These are phyloP conservation scores for Novymonas esmeraldas DNA, from an alignment of 208 protist species.

Conservation along the genomic window DNA sequence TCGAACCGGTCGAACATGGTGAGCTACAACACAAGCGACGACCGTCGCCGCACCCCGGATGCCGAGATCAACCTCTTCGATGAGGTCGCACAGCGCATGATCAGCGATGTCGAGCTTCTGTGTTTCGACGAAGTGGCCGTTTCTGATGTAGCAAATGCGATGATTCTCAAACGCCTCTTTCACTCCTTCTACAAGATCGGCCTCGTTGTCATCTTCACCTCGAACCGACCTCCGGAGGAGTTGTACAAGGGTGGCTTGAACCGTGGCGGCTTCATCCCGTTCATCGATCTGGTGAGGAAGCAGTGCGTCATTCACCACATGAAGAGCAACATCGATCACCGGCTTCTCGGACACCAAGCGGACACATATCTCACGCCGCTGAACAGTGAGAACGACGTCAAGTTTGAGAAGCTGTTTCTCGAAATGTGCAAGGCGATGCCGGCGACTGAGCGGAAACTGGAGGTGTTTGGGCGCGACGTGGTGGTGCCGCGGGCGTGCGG, in stretches of 20 bases:
- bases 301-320: conserved; percentile 91
- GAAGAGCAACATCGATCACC: conserved; percentile 92
- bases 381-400: conserved; percentile 53
- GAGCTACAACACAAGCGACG: conserved; percentile 55
- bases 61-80: conserved; percentile 81
- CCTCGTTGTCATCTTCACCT: conserved; percentile 93
- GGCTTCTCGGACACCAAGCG: conserved; percentile 72
- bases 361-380: conserved; percentile 78
- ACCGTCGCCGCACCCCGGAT: conserved; percentile 61
- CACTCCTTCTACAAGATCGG: conserved; percentile 91
- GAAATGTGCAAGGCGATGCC: conserved; percentile 88
- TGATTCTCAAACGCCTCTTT: conserved; percentile 96
- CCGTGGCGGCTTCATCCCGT: conserved; percentile 94
- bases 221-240: conserved; percentile 85
- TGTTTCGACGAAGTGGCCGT: conserved; percentile 96
- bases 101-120: conserved; percentile 90
- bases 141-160: conserved; percentile 94
- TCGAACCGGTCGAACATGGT: conserved; percentile 44
- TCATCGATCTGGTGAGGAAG: conserved; percentile 93
- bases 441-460: conserved; percentile 37
- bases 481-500: conserved; percentile 58
- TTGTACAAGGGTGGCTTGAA: conserved; percentile 95
- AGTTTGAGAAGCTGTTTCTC: conserved; percentile 79
- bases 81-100: conserved; percentile 86
- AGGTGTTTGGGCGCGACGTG: conserved; percentile 87